Evolutionary conservation across 352 stramenopile genomes (phyloP), one percentile per base, ranked within the genome.

Genomic region (Phytophthora crassamura): DNA sequence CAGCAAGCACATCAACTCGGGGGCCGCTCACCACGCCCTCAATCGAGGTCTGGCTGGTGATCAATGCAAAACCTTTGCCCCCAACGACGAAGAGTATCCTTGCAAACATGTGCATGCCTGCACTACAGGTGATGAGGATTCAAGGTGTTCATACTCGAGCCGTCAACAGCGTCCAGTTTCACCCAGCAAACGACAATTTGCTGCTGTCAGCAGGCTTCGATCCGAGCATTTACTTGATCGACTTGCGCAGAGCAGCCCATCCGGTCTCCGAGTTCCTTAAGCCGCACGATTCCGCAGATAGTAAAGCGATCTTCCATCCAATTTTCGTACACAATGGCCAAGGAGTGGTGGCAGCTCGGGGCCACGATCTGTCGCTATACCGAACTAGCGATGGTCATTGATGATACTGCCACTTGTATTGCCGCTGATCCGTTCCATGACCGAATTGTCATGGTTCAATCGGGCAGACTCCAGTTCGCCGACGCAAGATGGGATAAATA

Each of bases 81-180:
- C n/a, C n/a, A n/a, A n/a, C n/a, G n/a, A n/a, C n/a, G n/a, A n/a
- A n/a, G n/a, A n/a, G n/a, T n/a, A n/a, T n/a, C n/a, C n/a, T n/a
- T n/a, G n/a, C n/a, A n/a, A n/a, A n/a, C n/a, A n/a, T n/a, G n/a
- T n/a, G n/a, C n/a, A n/a, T n/a, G n/a, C n/a, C n/a, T n/a, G n/a
- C n/a, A n/a, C n/a, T n/a, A 1, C 59, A 48, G 3, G 50, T 72
- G 39, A 6, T 60, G 35, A 33, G 4, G 10, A 56, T 72, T 49
- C 4, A 36, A 14, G 34, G 33, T n/a, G 46, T 64, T 1, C 77
- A 89, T 56, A 36, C 48, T 2, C 62, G 77, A 9, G 80, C 67
- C 25, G 84, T 89, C 38, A 89, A 86, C 54, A 86, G 80, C 47
- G 75, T 89, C 14, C 69, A 75, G 39, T 89, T 79, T 42, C 75